phyloP scores from a whole-genome alignment of 192 early-diverging fungal genomes.

The Glomus cerebriforme region DNA sequence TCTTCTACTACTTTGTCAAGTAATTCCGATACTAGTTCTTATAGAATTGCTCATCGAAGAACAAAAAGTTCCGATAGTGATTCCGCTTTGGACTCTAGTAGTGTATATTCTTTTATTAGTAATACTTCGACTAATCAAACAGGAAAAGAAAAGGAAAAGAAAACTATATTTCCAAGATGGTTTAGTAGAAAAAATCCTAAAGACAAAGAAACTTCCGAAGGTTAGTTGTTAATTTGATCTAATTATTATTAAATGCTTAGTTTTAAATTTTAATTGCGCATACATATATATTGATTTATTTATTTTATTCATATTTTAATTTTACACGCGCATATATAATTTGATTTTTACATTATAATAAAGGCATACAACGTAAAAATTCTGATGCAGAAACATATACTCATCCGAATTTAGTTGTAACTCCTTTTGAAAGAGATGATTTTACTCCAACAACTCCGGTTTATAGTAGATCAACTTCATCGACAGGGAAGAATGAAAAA shows the following conservation, averaged over 20 bases:
- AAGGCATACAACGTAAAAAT: conserved; percentile 20
- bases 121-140: not conserved
- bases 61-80: conserved; percentile 32
- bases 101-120: not conserved
- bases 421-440: conserved; percentile 17
- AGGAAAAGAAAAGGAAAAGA: conserved; percentile 22
- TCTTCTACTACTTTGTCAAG: not conserved
- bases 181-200: conserved; percentile 8
- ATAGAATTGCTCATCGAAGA: conserved; percentile 5
- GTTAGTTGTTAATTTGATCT: conserved; percentile 3
- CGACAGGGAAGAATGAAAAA: not conserved
- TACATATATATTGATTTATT: not conserved
- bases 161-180: not conserved
- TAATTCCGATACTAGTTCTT: not conserved
- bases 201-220: conserved; percentile 32
- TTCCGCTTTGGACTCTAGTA: conserved; percentile 3
- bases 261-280: not conserved
- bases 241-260: not conserved
- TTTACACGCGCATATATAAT: not conserved
- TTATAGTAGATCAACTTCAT: not conserved
- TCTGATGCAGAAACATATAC: conserved; percentile 17
- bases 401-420: conserved; percentile 8
- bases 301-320: not conserved
- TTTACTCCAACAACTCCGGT: not conserved
- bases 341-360: not conserved